phyloP scores from a whole-genome alignment of 1,284 basidiomycete species.

The Gomphus sp. region DNA sequence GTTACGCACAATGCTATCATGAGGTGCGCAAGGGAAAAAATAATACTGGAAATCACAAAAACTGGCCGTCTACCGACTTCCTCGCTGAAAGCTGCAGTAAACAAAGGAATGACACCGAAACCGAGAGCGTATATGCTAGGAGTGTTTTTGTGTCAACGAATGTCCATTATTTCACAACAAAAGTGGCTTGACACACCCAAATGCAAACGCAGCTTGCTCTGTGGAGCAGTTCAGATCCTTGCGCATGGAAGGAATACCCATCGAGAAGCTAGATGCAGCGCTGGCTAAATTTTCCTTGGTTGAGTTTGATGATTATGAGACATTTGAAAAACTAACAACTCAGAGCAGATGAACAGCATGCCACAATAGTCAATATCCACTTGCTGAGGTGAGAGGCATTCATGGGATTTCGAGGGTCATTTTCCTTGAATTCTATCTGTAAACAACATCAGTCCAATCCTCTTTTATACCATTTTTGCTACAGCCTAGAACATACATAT shows the following conservation, averaged over 20 bases:
- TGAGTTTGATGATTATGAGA: not conserved
- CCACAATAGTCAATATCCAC: slow-evolving; percentile 50
- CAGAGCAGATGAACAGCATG: slow-evolving; percentile 47
- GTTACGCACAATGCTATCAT: slow-evolving; percentile 50
- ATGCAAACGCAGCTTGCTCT: slow-evolving; percentile 50
- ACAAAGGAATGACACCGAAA: slow-evolving; percentile 61
- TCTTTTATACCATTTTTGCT: not conserved
- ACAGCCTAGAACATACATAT: not conserved
- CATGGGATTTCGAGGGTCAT: slow-evolving; percentile 45
- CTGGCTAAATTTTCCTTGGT: slow-evolving; percentile 31
- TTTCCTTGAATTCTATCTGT: slow-evolving; percentile 49
- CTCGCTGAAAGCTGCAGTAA: slow-evolving; percentile 68
- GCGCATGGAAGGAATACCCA: slow-evolving; percentile 55
- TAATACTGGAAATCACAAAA: slow-evolving; percentile 48
- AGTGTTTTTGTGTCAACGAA: not conserved
- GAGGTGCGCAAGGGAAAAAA: slow-evolving; percentile 53
- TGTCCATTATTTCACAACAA: not conserved
- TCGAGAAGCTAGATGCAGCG: slow-evolving; percentile 42
- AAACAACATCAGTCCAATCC: not conserved
- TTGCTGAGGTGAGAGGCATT: slow-evolving; percentile 43
- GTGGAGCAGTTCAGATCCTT: slow-evolving; percentile 51
- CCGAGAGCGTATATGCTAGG: slow-evolving; percentile 50
- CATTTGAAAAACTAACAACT: slow-evolving; percentile 27
- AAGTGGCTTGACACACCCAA: slow-evolving; percentile 20
- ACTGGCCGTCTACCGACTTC: slow-evolving; percentile 68